Conservation (phyloP, 768 basidiomycete genomes). For the Collybia sp. region DNA sequence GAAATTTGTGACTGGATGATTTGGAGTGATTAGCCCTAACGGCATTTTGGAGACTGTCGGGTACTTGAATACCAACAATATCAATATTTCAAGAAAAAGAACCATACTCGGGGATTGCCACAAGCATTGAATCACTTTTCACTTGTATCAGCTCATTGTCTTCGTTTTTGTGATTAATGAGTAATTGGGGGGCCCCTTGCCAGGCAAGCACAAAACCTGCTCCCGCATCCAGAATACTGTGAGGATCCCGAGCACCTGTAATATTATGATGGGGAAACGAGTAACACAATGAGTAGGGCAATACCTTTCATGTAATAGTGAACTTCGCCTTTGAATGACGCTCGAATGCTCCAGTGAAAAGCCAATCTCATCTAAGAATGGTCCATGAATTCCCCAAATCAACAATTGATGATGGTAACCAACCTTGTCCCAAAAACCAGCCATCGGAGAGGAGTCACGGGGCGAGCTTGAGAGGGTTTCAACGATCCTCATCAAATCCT, state of each 20-base stretch:
- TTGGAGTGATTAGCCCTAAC: too few species aligned
- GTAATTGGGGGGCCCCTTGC: slow-evolving; percentile 68
- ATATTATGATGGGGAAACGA: background rate
- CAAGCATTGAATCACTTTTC: slow-evolving; percentile 70
- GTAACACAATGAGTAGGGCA: slow-evolving; percentile 4
- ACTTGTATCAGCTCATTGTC: slow-evolving; percentile 82
- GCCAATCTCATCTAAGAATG: slow-evolving; percentile 59
- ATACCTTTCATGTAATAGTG: slow-evolving; percentile 85
- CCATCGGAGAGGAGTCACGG: slow-evolving; percentile 72
- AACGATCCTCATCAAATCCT: slow-evolving; percentile 79
- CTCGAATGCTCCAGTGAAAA: slow-evolving; percentile 75
- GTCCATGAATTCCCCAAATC: background rate
- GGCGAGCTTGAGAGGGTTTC: slow-evolving; percentile 78
- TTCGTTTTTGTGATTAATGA: slow-evolving; percentile 64
- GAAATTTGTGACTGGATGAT: slow-evolving; percentile 15
- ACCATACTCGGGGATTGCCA: slow-evolving; percentile 81
- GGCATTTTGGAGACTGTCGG: background rate
- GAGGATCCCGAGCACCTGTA: slow-evolving; percentile 80
- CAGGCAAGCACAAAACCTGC: slow-evolving; percentile 88
- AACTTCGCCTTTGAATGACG: slow-evolving; percentile 66
- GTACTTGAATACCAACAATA: too few species aligned
- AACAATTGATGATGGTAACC: slow-evolving; percentile 9
- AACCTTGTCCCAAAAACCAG: slow-evolving; percentile 97
- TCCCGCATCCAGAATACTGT: slow-evolving; percentile 60
- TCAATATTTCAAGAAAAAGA: too few species aligned